These are phyloP conservation scores for Hypoxylon sp. DNA, from an alignment of 2,329 filamentous ascomycete species.

Conservation along the genomic window DNA sequence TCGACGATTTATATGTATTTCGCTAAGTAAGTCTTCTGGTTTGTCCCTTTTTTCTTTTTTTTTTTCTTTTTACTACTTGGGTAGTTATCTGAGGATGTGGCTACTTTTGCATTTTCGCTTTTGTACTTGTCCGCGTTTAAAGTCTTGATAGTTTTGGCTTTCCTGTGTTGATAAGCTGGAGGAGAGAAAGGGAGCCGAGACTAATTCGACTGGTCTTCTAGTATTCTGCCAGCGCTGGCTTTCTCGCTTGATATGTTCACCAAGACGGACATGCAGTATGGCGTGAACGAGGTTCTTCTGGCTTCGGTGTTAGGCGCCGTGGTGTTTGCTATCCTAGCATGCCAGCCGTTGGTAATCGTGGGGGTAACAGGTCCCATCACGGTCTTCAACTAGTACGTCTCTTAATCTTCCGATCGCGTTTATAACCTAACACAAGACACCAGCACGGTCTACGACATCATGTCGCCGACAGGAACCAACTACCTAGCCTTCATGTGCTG, in stretches of 20 bases:
- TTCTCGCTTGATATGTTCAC: slow-evolving; percentile 95
- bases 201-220: slow-evolving; percentile 52
- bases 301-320: slow-evolving; percentile 85
- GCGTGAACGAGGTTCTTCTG: slow-evolving; percentile 91
- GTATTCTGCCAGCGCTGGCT: slow-evolving; percentile 86
- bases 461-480: slow-evolving; percentile 79
- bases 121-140: not conserved
- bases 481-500: slow-evolving; percentile 93
- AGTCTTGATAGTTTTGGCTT: not conserved
- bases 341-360: slow-evolving; percentile 89
- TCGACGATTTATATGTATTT: slow-evolving; percentile 96
- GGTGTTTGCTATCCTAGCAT: slow-evolving; percentile 82
- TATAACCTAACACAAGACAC: slow-evolving; percentile 12
- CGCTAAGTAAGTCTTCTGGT: slow-evolving; percentile 79
- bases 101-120: no score
- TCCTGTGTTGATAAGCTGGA: not conserved
- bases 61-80: no score
- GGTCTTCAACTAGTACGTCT: slow-evolving; percentile 83
- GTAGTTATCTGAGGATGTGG: no score
- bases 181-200: not conserved
- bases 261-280: slow-evolving; percentile 85
- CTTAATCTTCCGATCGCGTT: not conserved
- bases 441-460: slow-evolving; percentile 88
- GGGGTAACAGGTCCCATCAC: slow-evolving; percentile 93
- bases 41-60: no score